Evolutionary conservation across 768 basidiomycete genomes (phyloP).

Genomic region (Paxillus rubicundulus): DNA sequence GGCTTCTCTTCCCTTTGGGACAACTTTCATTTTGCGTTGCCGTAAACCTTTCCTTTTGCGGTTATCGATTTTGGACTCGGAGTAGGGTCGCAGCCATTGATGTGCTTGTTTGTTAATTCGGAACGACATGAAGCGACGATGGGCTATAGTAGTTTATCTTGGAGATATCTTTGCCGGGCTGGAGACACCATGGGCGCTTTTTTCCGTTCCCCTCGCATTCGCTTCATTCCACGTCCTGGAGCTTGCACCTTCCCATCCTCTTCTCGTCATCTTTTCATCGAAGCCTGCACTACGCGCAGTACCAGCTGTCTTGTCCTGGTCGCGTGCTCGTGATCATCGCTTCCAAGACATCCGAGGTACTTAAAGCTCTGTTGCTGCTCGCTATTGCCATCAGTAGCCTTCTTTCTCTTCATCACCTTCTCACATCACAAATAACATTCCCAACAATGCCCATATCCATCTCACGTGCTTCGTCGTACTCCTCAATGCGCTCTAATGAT

Average conservation of each 20-base stretch:
- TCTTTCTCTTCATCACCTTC: background rate
- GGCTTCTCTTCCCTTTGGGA: background rate
- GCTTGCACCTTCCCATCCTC: background rate
- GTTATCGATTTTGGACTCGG: constrained; percentile 27
- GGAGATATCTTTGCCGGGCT: constrained; percentile 3
- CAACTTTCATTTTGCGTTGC: constrained; percentile 19
- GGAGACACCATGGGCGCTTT: background rate
- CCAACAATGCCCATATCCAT: constrained; percentile 5
- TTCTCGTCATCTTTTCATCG: constrained; percentile 10
- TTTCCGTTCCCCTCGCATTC: background rate
- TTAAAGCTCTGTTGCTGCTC: constrained; percentile 12
- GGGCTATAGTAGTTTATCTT: constrained; percentile 11
- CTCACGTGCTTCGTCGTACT: constrained; percentile 17
- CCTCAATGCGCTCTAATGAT: constrained; percentile 18
- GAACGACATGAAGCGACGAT: constrained; percentile 11
- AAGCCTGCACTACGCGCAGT: constrained; percentile 14
- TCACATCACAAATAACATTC: background rate
- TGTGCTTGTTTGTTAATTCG: constrained; percentile 12
- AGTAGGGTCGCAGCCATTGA: background rate
- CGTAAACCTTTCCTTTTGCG: constrained; percentile 8
- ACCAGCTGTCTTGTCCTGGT: constrained; percentile 6
- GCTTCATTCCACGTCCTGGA: background rate
- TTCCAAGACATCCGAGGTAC: constrained; percentile 10
- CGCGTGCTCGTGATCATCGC: background rate
- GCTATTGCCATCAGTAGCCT: background rate